Base-by-base conservation (phyloP, 2,329 filamentous ascomycete species). In the Fusarium mexicanum region DNA sequence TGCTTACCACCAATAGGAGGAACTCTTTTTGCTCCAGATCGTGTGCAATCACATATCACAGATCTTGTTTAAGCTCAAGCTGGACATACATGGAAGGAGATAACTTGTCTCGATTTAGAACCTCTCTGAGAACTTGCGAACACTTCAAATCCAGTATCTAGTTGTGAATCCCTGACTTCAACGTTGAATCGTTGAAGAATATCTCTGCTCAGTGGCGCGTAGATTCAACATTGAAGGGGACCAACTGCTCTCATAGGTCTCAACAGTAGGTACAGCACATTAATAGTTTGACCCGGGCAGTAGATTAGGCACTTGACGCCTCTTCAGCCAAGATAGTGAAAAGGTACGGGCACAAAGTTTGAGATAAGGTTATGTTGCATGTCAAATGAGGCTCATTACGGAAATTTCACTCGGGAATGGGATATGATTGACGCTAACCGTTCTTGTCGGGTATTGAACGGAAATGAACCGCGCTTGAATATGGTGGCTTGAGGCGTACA, bases 71-170 rank as follows among this genome's bases (percentile, higher is more conserved):
- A 29, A 41, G 16, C 35, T 29, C 18, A 26, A 20, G 8, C 44
- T 20, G 0, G 2, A 26, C 43, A 20, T 20, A 0, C 18, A 26
- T 18, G 1, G 11, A 46, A 18, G 10, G 7, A 44, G 1, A 24
- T 8, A 8, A 13, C 7, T 12, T 1, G 0, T 44, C 0, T 18
- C 16, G 0, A 6, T 11, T 24, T 4, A 18, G 10, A 2, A 24
- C 9, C 16, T 44, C 24, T 16, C 6, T 10, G 8, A 11, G 43
- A 11, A 24, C 22, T 6, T 9, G 8, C 16, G 40, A n/a, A n/a
- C 9, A 43, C 40, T 1, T 43, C 22, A 10, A 17, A 10, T 1
- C 3, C 9, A 43, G 3, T 17, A 17, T n/a, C 41, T n/a, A 24
- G 16, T 1, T 4, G n/a, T 44, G 2, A 18, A 5, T 24, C 16